Base-by-base conservation (phyloP, 1,284 basidiomycete genomes). In the Pseudozyma sp. region DNA sequence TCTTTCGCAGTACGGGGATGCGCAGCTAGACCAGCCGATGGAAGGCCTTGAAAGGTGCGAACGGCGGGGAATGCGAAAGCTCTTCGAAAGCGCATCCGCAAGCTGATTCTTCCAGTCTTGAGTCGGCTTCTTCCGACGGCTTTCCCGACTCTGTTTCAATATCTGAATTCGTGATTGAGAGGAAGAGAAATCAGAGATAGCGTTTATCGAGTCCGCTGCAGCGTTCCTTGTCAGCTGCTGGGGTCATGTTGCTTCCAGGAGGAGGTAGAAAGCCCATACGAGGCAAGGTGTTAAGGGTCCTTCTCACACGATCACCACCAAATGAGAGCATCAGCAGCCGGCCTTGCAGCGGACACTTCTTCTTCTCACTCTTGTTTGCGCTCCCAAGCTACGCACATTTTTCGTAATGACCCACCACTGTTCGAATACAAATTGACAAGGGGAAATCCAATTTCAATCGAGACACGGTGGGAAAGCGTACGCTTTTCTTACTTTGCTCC, bases 361-460 rank as follows among this genome's bases (percentile, higher is more conserved):
- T 44, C 19, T 25, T 16, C 19, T 16, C 19, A 47, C 45, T 4
- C 21, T 40, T 40, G 39, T 18, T 40, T 40, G 39, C 39, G 39
- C 39, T 13, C 16, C 18, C 18, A 16, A 11, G 12, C 19, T 25
- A 61, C 52, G 59, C 61, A 57, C 53, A 51, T 47, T 42, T 59
- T 51, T 40, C 45, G 44, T 45, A 25, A 13, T 25, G 19, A 5
- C 25, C 6, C 14, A 12, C 45, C 18, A 11, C 45, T 12, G 25
- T 18, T 18, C 6, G 19, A 5, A 25, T 47, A 25, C 14, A 12
- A 25, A 3, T 47, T n/a, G 19, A 25, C 45, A 10, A 25, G 19
- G 21, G 14, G 19, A 47, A 47, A 25, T 12, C 6, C 21, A 25
- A 47, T 25, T 47, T 18, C 21, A 47, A 12, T 47, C 14, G 45